Evolutionary conservation across 257 asterid species (phyloP), one percentile per base, ranked within the genome.

Genomic region (Ballota nigra): DNA sequence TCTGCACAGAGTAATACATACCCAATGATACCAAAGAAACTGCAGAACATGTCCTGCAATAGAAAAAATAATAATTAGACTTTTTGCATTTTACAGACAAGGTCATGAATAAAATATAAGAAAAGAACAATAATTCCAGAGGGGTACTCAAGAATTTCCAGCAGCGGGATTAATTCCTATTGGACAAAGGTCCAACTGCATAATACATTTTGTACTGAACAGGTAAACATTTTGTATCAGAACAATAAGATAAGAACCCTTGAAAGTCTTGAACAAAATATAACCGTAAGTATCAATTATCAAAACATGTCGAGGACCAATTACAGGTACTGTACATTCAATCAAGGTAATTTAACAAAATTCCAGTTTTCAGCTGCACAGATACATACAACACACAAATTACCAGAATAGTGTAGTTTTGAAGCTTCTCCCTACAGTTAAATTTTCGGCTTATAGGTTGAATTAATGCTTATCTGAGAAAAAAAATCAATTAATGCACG

Each of bases 11-110:
- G 66, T 56, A 23, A 43, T 26, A 13, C 88, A 40, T 87, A 95
- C 99, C 98, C 98, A 53, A 92, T 80, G 78, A 95, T 95, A 87
- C 97, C 77, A 83, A 95, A 95, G 90, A 95, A 95, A 81, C 99
- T 95, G 90, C 90, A 95, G 78, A 89, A 78, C 99, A 95, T 86
- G 82, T 95, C 99, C 99, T 95, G 96, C 81, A 77, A 63, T 77
- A 75, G 47, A 70, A 76, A 68, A 15, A 9, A 51, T 29, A 79
- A 43, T 29, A 62, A 16, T 13, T 60, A 55, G 70, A 77, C 34
- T 41, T 12, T 69, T 57, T 28, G 73, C 78, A 45, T 57, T 33
- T 26, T 26, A 49, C 22, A 22, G 61, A 69, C 41, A 57, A 56
- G 24, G 12, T 51, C 16, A 60, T 19, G 20, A 18, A 41, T 16